phyloP scores from a whole-genome alignment of 176 grass and related monocot species.

The Carex pumila region DNA sequence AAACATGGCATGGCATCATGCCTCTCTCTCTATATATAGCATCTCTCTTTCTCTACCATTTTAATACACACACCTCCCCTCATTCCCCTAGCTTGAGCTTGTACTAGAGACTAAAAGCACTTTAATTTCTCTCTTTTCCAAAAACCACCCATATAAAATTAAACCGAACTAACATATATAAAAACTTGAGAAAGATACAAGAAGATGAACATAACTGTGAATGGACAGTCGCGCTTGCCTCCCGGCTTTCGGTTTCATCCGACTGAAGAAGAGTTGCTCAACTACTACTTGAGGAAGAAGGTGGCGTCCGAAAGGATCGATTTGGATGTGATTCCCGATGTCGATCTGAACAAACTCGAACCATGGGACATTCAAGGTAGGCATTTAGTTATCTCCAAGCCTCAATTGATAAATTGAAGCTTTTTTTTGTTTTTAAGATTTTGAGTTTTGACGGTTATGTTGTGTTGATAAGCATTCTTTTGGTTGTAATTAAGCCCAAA shows the following conservation, averaged over 20 bases:
- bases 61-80: slow-evolving; percentile 46
- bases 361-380: slow-evolving; percentile 93
- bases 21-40: slow-evolving; percentile 49
- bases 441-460: not conserved
- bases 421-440: too few relatives aligned
- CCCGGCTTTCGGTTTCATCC: slow-evolving; percentile 96
- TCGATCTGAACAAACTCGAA: slow-evolving; percentile 93
- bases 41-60: slow-evolving; percentile 45
- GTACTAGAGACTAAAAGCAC: not conserved
- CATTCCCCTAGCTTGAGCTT: not conserved
- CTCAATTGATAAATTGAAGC: not conserved
- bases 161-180: not conserved
- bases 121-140: not conserved
- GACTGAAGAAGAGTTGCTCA: slow-evolving; percentile 85
- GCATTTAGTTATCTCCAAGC: not conserved
- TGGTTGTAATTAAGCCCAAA: not conserved
- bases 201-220: slow-evolving; percentile 76
- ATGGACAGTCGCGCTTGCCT: slow-evolving; percentile 73
- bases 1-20: slow-evolving; percentile 10
- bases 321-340: slow-evolving; percentile 82
- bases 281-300: slow-evolving; percentile 92
- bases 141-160: not conserved
- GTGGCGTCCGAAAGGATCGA: slow-evolving; percentile 62
- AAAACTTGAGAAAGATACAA: not conserved
- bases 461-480: not conserved